Conservation (phyloP, 108 stramenopile genomes). For the Heterococcus sp. region DNA sequence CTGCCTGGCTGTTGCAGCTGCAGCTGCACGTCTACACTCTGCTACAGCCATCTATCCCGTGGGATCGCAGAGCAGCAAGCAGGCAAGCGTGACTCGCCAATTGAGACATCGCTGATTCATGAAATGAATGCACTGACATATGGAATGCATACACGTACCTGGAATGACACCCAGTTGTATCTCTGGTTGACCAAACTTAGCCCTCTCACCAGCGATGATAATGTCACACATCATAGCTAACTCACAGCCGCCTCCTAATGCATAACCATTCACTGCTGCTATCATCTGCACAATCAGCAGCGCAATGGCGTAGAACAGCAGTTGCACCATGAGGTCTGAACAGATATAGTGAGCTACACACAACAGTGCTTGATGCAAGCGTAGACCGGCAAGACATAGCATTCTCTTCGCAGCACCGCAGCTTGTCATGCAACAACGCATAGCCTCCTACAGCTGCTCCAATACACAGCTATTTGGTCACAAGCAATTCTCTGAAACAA, state of each 20-base stretch:
- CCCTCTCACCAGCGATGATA: conserved; percentile 80
- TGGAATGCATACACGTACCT: conserved; percentile 37
- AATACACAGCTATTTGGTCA: not conserved
- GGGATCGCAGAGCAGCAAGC: no score
- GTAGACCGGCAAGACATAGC: not conserved
- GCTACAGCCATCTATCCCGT: no score
- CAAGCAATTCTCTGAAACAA: not conserved
- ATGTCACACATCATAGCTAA: conserved; percentile 99
- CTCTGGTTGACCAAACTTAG: conserved; percentile 97
- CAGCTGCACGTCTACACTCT: no score
- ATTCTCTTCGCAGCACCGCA: not conserved
- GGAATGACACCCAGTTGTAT: conserved; percentile 95
- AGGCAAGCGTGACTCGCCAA: no score
- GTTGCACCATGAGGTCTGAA: not conserved
- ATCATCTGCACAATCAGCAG: conserved; percentile 45
- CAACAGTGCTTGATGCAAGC: not conserved
- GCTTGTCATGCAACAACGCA: not conserved
- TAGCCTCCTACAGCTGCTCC: not conserved
- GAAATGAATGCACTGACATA: not conserved
- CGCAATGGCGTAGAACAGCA: not conserved
- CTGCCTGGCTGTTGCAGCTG: no score
- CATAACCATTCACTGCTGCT: conserved; percentile 95
- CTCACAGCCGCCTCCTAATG: conserved; percentile 96
- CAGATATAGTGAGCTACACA: not conserved
- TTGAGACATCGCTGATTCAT: no score